These are phyloP conservation scores for Corchorus capsularis DNA, from an alignment of 345 rosid species.

Conservation along the genomic window DNA sequence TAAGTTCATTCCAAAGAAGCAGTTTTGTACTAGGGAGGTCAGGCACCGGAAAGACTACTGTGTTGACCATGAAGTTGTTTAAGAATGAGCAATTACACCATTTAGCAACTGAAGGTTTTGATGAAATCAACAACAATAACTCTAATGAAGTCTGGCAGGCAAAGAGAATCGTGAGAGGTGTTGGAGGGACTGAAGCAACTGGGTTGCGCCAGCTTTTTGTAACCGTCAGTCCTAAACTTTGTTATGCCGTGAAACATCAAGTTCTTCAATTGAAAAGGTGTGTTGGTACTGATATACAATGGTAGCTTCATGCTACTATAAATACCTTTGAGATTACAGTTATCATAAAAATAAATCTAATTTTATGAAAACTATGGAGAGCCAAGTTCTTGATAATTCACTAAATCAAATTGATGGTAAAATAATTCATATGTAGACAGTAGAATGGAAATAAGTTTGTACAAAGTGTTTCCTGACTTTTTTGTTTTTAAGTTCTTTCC, in stretches of 20 bases:
- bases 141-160: neutral
- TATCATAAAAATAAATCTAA: too few species aligned
- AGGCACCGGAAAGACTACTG: constrained; percentile 65
- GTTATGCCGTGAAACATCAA: constrained; percentile 44
- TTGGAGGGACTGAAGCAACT: constrained; percentile 15
- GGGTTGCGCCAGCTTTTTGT: constrained; percentile 54
- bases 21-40: constrained; percentile 56
- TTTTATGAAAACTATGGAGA: too few species aligned
- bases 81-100: constrained; percentile 37
- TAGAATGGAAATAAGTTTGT: too few species aligned
- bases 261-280: constrained; percentile 47
- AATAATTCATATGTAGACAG: too few species aligned
- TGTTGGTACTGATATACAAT: neutral
- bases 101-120: constrained; percentile 28
- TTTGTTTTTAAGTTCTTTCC: too few species aligned
- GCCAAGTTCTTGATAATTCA: too few species aligned
- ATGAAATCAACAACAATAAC: neutral
- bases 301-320: too few species aligned
- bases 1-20: constrained; percentile 41
- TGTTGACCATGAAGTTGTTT: constrained; percentile 49
- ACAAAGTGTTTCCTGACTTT: too few species aligned
- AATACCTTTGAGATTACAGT: too few species aligned
- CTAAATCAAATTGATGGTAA: too few species aligned
- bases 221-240: constrained; percentile 50
- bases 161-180: constrained; percentile 1